These are phyloP conservation scores for Flammula alnicola DNA, from an alignment of 1,284 basidiomycete species.

Conservation along the genomic window DNA sequence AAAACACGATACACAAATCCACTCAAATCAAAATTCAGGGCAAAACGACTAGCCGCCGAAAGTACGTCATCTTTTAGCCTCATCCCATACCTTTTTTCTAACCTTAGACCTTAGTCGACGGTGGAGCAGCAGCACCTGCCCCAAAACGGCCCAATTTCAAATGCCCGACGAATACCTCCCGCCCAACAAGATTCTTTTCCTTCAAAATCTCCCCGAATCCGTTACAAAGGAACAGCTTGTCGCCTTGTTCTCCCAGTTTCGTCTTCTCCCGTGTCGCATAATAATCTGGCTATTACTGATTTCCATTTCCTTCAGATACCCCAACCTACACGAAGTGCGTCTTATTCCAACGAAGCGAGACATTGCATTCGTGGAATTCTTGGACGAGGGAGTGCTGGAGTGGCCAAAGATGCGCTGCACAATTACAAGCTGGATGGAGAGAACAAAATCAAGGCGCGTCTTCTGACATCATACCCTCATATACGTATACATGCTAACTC, in stretches of 20 bases:
- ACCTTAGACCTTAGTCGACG: constrained; percentile 60
- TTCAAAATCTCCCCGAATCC: constrained; percentile 94
- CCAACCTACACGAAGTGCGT: constrained; percentile 93
- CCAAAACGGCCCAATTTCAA: constrained; percentile 82
- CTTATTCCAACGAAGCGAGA: constrained; percentile 95
- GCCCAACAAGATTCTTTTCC: constrained; percentile 98
- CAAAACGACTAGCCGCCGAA: constrained; percentile 80
- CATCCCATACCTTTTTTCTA: not conserved
- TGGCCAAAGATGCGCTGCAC: constrained; percentile 93
- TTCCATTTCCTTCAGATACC: constrained; percentile 62
- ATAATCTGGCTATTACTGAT: not conserved
- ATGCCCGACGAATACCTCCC: constrained; percentile 99
- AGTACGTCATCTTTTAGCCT: constrained; percentile 46
- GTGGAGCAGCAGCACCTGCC: constrained; percentile 63
- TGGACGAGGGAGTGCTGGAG: constrained; percentile 90
- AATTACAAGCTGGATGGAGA: constrained; percentile 96
- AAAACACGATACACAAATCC: constrained; percentile 85
- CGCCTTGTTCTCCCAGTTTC: constrained; percentile 86
- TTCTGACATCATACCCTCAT: not conserved
- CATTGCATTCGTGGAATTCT: constrained; percentile 95
- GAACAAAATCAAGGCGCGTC: constrained; percentile 90
- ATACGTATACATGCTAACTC: not conserved
- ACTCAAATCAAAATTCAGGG: constrained; percentile 80
- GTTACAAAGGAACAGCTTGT: constrained; percentile 90
- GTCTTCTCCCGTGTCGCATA: constrained; percentile 23